Evolutionary conservation across 495 filamentous ascomycete genomes (phyloP).

Genomic region (Podospora pseudoanserina): DNA sequence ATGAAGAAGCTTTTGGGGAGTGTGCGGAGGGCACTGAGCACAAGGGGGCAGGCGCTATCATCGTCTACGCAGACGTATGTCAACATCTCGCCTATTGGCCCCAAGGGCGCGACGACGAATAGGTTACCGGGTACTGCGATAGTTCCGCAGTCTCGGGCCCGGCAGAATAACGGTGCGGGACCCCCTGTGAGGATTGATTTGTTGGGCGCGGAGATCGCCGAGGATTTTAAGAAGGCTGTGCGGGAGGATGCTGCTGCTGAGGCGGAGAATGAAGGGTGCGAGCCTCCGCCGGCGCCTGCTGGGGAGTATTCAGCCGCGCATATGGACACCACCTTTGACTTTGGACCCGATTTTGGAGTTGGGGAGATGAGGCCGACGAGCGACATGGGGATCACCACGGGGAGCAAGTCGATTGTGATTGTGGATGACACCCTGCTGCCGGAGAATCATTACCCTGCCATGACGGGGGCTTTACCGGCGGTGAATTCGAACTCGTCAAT

Average conservation of each 20-base stretch:
- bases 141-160: slow-evolving; percentile 50
- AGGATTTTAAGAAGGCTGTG: slow-evolving; percentile 68
- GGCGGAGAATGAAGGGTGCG: slow-evolving; percentile 30
- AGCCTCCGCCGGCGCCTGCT: slow-evolving; percentile 13
- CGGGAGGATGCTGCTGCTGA: slow-evolving; percentile 52
- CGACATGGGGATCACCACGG: slow-evolving; percentile 60
- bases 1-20: slow-evolving; percentile 85
- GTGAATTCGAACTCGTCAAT: slow-evolving; percentile 39
- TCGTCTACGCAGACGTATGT: slow-evolving; percentile 46
- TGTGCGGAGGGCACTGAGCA: slow-evolving; percentile 82
- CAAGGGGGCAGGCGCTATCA: slow-evolving; percentile 50
- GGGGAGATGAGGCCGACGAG: slow-evolving; percentile 35
- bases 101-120: slow-evolving; percentile 49
- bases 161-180: slow-evolving; percentile 36
- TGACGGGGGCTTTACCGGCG: slow-evolving; percentile 46
- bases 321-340: slow-evolving; percentile 31
- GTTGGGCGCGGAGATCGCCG: slow-evolving; percentile 69
- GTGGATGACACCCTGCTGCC: slow-evolving; percentile 63
- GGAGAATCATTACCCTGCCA: slow-evolving; percentile 35
- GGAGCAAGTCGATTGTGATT: slow-evolving; percentile 84
- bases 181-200: slow-evolving; percentile 64
- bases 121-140: slow-evolving; percentile 52
- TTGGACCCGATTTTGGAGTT: slow-evolving; percentile 11
- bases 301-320: slow-evolving; percentile 40
- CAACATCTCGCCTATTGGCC: slow-evolving; percentile 50